These are phyloP conservation scores for Trametes sp. DNA, from an alignment of 1,284 basidiomycete genomes.

Conservation along the genomic window DNA sequence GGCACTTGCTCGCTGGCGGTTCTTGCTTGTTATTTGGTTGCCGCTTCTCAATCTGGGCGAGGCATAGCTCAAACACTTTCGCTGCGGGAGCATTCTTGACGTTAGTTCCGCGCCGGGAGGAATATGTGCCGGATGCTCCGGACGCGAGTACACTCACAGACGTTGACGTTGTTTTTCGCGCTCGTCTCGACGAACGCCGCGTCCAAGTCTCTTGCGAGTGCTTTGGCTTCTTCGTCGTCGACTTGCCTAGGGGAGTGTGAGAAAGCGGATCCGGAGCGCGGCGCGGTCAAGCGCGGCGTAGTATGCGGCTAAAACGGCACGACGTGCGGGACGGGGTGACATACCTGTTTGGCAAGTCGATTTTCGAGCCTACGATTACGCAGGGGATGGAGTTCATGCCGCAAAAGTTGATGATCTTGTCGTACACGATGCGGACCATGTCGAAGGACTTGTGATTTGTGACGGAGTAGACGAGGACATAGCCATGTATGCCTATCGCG, in stretches of 20 bases:
- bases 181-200: conserved; percentile 90
- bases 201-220: conserved; percentile 75
- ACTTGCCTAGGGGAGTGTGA: conserved; percentile 73
- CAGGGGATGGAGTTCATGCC: conserved; percentile 92
- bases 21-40: conserved; percentile 64
- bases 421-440: conserved; percentile 94
- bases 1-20: conserved; percentile 65
- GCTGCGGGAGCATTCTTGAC: conserved; percentile 50
- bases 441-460: conserved; percentile 93
- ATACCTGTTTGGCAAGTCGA: conserved; percentile 82
- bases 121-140: conserved; percentile 8
- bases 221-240: conserved; percentile 74
- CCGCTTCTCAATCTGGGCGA: conserved; percentile 86
- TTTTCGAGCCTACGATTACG: conserved; percentile 97
- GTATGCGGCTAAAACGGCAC: neutral
- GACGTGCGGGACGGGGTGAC: conserved; percentile 34
- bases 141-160: conserved; percentile 66
- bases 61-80: conserved; percentile 89
- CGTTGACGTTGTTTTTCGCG: conserved; percentile 89
- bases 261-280: conserved; percentile 29
- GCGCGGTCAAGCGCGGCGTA: conserved; percentile 25
- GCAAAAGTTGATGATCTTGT: conserved; percentile 97
- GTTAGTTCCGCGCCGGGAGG: conserved; percentile 21
- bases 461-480: conserved; percentile 95
- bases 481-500: conserved; percentile 85